Percentiles rank a stretch among this genome's conserved stretches.
phyloP scores from a whole-genome alignment of 495 filamentous ascomycete genomes.

The Lepidopterella palustris region DNA sequence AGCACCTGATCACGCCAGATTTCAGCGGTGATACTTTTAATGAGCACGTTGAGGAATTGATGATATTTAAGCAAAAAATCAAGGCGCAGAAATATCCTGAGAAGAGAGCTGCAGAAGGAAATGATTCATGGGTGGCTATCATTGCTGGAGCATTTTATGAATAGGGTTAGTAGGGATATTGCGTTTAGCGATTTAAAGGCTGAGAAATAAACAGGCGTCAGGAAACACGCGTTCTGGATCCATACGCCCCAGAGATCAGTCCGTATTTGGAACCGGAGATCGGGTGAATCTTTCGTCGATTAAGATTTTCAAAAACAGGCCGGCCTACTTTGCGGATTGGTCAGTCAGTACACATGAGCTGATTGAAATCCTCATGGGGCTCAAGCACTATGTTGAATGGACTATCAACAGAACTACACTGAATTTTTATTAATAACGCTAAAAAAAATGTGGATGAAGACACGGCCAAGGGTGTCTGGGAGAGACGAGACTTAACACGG shows the following conservation, averaged over 20 bases:
- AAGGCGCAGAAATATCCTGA: slow-evolving; percentile 1
- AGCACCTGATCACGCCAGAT: slow-evolving; percentile 5
- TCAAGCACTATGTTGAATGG: not conserved
- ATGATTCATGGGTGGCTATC: slow-evolving; percentile 1
- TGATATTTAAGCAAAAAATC: not conserved
- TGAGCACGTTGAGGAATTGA: not conserved
- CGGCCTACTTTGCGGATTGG: slow-evolving; percentile 5
- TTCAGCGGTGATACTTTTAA: slow-evolving; percentile 8
- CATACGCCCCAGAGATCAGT: slow-evolving; percentile 2
- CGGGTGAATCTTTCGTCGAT: not conserved
- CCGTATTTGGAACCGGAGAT: not conserved
- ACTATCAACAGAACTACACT: not conserved
- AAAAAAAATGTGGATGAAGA: slow-evolving; percentile 8
- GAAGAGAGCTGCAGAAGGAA: not conserved
- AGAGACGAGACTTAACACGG: not conserved
- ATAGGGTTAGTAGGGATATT: not conserved
- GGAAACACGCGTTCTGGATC: slow-evolving; percentile 5
- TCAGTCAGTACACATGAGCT: not conserved
- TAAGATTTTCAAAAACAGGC: not conserved
- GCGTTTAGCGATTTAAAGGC: not conserved
- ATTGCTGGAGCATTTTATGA: slow-evolving; percentile 10
- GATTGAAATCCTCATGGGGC: not conserved
- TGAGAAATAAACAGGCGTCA: not conserved
- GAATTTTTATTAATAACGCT: not conserved
- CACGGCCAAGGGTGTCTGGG: slow-evolving; percentile 5